Base-by-base conservation (phyloP, 1,284 basidiomycete genomes). In the Trichosporon faecale region DNA sequence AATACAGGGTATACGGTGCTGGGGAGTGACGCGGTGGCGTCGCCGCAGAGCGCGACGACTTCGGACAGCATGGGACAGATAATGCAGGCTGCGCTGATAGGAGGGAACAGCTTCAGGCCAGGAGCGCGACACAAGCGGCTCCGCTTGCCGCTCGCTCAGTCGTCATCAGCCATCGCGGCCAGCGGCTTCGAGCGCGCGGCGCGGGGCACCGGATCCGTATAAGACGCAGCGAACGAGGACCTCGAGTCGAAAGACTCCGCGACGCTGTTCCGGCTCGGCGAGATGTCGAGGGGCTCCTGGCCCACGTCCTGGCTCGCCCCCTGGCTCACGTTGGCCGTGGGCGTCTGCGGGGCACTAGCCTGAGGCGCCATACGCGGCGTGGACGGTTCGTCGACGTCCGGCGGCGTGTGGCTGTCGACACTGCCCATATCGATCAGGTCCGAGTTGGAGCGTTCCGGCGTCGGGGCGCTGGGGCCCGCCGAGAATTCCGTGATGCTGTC, bases 111-210 rank as follows among this genome's bases (percentile, higher is more conserved):
- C n/a, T n/a, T n/a, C n/a, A n/a, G n/a, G n/a, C n/a, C n/a, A n/a
- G n/a, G n/a, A n/a, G n/a, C n/a, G n/a, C n/a, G n/a, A 5, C 33
- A 33, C 33, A 33, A 9, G 9, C 12, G 2, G 37, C 37, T 40
- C 2, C 37, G 37, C 37, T 40, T 18, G 37, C 29, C 21, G 29
- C 31, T 18, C 29, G 33, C 57, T 46, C 35, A 60, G 44, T 65
- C 57, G 21, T 71, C 69, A 25, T 70, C 66, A 1, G 37, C 66
- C 23, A 65, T 46, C 23, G 69, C 64, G 0, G 69, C 64, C 4
- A 70, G 66, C 23, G 69, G 69, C n/a, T 21, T 63, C 27, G 33
- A 21, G 14, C 33, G 65, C 23, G 49, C 65, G 18, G 60, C n/a
- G 31, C 67, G 33, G 33, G 67, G 64, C 18, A 55, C 57, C 21